A percentile compares a stretch with the other conserved stretches of the same genome.
These are phyloP conservation scores for Castanea sativa DNA, from an alignment of 306 rosid species.

Conservation along the genomic window DNA sequence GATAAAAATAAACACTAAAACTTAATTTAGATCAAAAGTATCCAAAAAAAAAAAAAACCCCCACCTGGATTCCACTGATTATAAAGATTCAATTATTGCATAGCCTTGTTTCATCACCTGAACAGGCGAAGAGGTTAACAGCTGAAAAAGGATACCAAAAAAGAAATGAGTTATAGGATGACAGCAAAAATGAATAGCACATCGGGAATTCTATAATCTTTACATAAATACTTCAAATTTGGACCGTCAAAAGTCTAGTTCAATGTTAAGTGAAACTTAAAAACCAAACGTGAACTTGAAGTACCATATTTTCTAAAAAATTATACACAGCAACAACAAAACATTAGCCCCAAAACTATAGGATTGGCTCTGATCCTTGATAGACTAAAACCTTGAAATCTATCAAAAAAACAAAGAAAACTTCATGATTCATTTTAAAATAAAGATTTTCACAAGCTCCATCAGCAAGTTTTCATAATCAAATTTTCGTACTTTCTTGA, in stretches of 20 bases:
- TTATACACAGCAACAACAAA: too few relatives aligned
- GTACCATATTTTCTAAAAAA: too few relatives aligned
- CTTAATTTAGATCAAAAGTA: too few relatives aligned
- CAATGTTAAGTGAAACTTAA: neutral
- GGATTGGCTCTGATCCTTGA: too few relatives aligned
- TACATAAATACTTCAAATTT: neutral
- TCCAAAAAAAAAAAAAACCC: too few relatives aligned
- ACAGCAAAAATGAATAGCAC: neutral
- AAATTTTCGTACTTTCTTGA: neutral
- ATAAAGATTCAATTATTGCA: too few relatives aligned
- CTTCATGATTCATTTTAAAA: neutral
- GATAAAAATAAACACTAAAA: too few relatives aligned
- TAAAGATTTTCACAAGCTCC: neutral
- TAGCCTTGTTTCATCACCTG: too few relatives aligned
- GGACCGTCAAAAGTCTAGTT: neutral
- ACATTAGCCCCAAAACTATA: too few relatives aligned
- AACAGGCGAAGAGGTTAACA: neutral
- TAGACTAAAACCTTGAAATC: too few relatives aligned
- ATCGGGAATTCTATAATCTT: neutral
- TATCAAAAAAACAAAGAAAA: too few relatives aligned
- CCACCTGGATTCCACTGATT: too few relatives aligned
- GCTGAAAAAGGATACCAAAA: neutral
- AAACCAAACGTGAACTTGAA: neutral
- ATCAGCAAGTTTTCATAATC: neutral
- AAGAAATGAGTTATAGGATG: neutral